Percentiles rank a stretch among this genome's conserved stretches.
Evolutionary conservation across 2,329 filamentous ascomycete species (phyloP).

Genomic region (Chaetothyriales sp.): DNA sequence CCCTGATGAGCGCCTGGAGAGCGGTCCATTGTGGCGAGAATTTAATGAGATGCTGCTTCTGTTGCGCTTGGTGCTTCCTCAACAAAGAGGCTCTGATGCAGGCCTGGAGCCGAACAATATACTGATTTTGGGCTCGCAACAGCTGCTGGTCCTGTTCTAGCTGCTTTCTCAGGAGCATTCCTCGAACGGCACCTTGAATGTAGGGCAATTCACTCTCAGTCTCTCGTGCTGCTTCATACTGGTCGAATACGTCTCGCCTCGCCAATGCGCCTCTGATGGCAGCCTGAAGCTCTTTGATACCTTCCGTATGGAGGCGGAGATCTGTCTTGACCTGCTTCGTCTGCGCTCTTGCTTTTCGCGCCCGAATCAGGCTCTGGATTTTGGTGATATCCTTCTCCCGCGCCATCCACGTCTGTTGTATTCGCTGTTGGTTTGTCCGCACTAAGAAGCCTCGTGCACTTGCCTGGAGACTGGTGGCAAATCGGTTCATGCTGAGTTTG

Average conservation of each 20-base stretch:
- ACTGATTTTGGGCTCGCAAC: constrained; percentile 24
- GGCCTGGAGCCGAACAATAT: constrained; percentile 29
- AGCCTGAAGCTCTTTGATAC: constrained; percentile 38
- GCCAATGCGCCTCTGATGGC: constrained; percentile 36
- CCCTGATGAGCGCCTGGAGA: constrained; percentile 34
- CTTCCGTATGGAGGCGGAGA: constrained; percentile 27
- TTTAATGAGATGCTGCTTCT: constrained; percentile 28
- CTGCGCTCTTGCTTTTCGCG: constrained; percentile 29
- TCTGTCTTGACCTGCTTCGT: constrained; percentile 27
- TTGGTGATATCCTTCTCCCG: constrained; percentile 58
- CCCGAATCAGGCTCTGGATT: constrained; percentile 68
- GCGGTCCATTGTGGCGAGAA: constrained; percentile 26
- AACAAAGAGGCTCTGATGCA: constrained; percentile 20
- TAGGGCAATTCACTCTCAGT: constrained; percentile 47
- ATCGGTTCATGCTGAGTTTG: constrained; percentile 64
- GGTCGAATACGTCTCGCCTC: constrained; percentile 28
- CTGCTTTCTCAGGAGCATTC: constrained; percentile 22
- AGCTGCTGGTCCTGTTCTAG: constrained; percentile 6
- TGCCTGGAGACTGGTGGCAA: constrained; percentile 68
- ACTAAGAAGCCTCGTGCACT: constrained; percentile 60
- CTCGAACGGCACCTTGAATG: constrained; percentile 52
- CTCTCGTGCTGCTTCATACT: constrained; percentile 47
- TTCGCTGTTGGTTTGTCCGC: constrained; percentile 46
- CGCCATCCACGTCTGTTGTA: constrained; percentile 53
- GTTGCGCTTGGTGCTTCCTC: constrained; percentile 26